Conservation (phyloP, 2,329 filamentous ascomycete genomes). For the Arachnomyces sp. region DNA sequence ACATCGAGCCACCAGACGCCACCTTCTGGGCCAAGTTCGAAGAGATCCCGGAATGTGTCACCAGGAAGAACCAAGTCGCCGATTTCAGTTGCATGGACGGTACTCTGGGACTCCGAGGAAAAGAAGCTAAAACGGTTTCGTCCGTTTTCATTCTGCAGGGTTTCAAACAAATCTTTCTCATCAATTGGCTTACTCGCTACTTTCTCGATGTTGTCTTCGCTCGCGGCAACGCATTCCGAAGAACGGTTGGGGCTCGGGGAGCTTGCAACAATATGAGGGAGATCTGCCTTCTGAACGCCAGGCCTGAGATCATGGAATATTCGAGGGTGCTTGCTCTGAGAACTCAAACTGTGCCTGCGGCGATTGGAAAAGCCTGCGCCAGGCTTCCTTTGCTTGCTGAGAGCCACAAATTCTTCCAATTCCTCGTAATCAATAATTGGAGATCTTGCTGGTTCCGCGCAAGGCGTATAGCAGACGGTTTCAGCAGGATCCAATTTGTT, state of each 20-base stretch:
- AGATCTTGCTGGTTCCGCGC: constrained; percentile 67
- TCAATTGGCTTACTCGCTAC: constrained; percentile 18
- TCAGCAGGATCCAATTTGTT: constrained; percentile 26
- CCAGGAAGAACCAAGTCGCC: constrained; percentile 83
- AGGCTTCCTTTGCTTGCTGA: constrained; percentile 46
- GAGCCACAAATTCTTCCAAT: constrained; percentile 79
- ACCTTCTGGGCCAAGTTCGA: constrained; percentile 60
- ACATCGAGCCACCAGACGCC: constrained; percentile 99
- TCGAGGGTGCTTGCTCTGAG: constrained; percentile 42
- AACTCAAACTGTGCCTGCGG: constrained; percentile 42
- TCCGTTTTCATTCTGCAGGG: constrained; percentile 44
- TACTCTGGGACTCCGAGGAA: constrained; percentile 87
- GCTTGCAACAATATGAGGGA: constrained; percentile 28
- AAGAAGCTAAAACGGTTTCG: constrained; percentile 92
- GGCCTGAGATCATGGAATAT: constrained; percentile 57
- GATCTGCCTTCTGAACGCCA: constrained; percentile 27
- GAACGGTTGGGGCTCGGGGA: constrained; percentile 20
- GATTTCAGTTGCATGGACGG: constrained; percentile 82
- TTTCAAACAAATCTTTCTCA: constrained; percentile 27
- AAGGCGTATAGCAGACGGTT: constrained; percentile 84
- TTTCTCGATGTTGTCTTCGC: constrained; percentile 28
- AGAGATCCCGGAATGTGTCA: constrained; percentile 82
- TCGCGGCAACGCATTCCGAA: constrained; percentile 22
- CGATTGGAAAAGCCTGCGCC: constrained; percentile 8
- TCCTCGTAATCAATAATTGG: constrained; percentile 87